phyloP scores from a whole-genome alignment of 1,284 basidiomycete species.

The Ustilago loliicola region DNA sequence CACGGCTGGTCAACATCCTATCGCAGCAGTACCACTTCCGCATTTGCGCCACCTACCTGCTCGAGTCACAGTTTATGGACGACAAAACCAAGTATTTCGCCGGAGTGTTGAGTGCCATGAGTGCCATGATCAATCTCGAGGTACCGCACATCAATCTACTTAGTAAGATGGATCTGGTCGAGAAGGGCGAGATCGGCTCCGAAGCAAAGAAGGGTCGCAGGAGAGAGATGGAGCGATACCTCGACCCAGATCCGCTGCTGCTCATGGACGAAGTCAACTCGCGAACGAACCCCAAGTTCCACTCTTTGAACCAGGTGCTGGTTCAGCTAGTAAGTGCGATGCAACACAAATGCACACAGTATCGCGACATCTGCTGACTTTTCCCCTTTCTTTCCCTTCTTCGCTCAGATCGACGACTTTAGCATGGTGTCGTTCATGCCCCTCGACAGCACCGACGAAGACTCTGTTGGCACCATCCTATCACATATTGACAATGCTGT shows the following conservation, averaged over 20 bases:
- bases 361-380: neutral
- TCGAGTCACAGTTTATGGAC: constrained; percentile 83
- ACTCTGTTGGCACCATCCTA: constrained; percentile 88
- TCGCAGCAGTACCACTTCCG: constrained; percentile 65
- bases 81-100: constrained; percentile 99
- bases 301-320: constrained; percentile 92
- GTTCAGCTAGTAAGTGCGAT: constrained; percentile 81
- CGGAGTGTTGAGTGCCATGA: constrained; percentile 98
- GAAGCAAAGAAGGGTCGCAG: constrained; percentile 48
- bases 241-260: constrained; percentile 95
- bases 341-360: neutral
- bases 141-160: constrained; percentile 97
- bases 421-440: constrained; percentile 97
- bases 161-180: constrained; percentile 98
- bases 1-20: constrained; percentile 81
- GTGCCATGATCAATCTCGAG: constrained; percentile 97
- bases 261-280: constrained; percentile 79
- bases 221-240: constrained; percentile 79
- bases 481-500: constrained; percentile 97
- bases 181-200: constrained; percentile 77
- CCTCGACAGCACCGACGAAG: constrained; percentile 88
- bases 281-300: constrained; percentile 85
- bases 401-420: constrained; percentile 91
- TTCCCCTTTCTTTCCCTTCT: neutral
- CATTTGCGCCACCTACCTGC: constrained; percentile 78